These are phyloP conservation scores for Tetraselmis chui DNA, from an alignment of 139 green algal species.

Conservation along the genomic window DNA sequence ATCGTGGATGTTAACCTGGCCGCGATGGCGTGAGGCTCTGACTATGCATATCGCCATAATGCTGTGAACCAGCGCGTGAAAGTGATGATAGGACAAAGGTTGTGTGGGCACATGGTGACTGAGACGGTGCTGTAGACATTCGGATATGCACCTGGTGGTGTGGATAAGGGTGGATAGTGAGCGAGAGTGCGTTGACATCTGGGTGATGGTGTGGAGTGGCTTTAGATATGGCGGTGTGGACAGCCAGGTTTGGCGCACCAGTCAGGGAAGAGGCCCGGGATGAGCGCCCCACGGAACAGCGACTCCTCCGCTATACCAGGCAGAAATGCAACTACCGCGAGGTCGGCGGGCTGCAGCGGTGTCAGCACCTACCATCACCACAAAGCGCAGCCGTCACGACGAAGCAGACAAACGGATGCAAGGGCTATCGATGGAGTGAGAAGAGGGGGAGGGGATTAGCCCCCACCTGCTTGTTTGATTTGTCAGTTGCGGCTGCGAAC, in stretches of 20 bases:
- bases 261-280: conserved; percentile 63
- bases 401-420: not conserved
- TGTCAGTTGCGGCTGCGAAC: conserved; percentile 52
- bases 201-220: no score
- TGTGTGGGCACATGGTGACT: no score
- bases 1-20: no score
- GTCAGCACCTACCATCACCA: conserved; percentile 47
- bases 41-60: no score
- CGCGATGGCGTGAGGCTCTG: no score
- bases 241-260: conserved; percentile 19
- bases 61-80: no score
- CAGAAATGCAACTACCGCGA: conserved; percentile 45
- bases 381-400: not conserved
- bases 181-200: no score
- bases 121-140: no score
- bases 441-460: not conserved
- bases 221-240: no score
- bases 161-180: no score
- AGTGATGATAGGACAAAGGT: no score
- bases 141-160: no score
- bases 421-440: not conserved
- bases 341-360: conserved; percentile 39
- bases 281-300: conserved; percentile 68
- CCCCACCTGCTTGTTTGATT: conserved; percentile 55
- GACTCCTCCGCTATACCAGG: conserved; percentile 63